Evolutionary conservation across 1,139 yeast species (phyloP), one percentile per base, ranked within the genome.

Genomic region (Kodamaea arcana): DNA sequence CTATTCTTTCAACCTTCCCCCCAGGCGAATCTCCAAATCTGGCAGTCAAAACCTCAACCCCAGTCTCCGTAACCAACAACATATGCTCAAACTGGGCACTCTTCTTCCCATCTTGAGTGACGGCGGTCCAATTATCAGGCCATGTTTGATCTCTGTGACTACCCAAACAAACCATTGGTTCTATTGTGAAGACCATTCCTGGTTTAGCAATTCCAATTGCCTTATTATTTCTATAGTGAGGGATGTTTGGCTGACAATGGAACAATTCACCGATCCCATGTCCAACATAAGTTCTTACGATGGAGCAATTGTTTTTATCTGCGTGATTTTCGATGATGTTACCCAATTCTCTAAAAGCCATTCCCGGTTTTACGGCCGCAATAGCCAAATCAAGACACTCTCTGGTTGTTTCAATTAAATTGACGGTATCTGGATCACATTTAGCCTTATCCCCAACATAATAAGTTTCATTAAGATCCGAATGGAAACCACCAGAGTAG

Each of bases 61-160:
- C 98, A 35, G 80, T 83, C 52, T 88, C 97, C 4, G 98, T 94
- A 25, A 92, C 94, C 43, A 94, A 63, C 53, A 94, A 54, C 57
- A 94, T 90, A 56, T 94, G 97, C 62, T 94, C 94, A 51, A 94
- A 94, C 61, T 94, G 99, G 1, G 99, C 98, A 46, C 92, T 81
- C 41, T 74, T 67, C 54, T 79, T 78, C 36, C 97, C 97, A 55
- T 92, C 97, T 37, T 77, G 79, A 14, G 97, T 92, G 17, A 79
- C 76, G 1, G 95, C 78, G 10, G 99, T 94, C 99, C 99, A 94
- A 61, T 86, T 85, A 59, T 94, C 99, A 1, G 98, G 98, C 99
- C 99, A 94, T 34, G 80, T 70, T 40, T 75, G 63, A 58, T 90
- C 98, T 51, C 77, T 77, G 65, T 78, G 82, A 1, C 83, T 67